Percentiles rank a stretch among this genome's conserved stretches.
These are phyloP conservation scores for Nematocida ausubeli DNA, from an alignment of 371 early-diverging fungal genomes.

Conservation along the genomic window DNA sequence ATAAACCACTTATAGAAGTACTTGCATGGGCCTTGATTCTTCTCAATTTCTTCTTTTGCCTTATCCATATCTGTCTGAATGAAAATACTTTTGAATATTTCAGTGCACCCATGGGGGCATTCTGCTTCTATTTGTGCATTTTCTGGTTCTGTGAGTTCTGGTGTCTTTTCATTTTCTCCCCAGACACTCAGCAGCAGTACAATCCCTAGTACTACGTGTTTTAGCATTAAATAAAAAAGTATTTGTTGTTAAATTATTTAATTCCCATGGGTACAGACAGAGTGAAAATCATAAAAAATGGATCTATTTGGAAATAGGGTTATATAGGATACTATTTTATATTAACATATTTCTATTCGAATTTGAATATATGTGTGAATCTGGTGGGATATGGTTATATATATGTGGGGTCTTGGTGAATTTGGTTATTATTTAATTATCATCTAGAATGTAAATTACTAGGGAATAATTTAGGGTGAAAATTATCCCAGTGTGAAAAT, in stretches of 20 bases:
- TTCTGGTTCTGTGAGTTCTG: background rate
- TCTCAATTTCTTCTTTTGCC: constrained; percentile 1
- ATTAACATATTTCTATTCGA: too few species aligned
- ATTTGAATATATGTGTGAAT: too few species aligned
- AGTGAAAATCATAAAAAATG: too few species aligned
- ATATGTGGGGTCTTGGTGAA: too few species aligned
- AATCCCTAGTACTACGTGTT: background rate
- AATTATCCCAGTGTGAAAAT: too few species aligned
- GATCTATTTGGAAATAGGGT: too few species aligned
- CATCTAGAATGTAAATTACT: too few species aligned
- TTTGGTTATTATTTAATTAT: too few species aligned
- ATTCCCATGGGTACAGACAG: too few species aligned
- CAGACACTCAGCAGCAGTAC: background rate
- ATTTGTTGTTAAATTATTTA: constrained; percentile 4
- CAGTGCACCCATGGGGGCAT: constrained; percentile 6
- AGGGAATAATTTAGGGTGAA: too few species aligned
- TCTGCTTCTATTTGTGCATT: background rate
- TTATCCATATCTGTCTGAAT: constrained; percentile 5
- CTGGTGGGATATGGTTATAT: too few species aligned
- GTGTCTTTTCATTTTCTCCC: background rate
- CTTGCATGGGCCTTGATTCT: constrained; percentile 6
- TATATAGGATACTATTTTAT: too few species aligned
- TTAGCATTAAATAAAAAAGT: constrained; percentile 11
- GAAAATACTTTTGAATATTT: constrained; percentile 26
- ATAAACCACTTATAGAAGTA: constrained; percentile 50